phyloP scores from a whole-genome alignment of 148 eudicot species.

The Rhododendron vialii region DNA sequence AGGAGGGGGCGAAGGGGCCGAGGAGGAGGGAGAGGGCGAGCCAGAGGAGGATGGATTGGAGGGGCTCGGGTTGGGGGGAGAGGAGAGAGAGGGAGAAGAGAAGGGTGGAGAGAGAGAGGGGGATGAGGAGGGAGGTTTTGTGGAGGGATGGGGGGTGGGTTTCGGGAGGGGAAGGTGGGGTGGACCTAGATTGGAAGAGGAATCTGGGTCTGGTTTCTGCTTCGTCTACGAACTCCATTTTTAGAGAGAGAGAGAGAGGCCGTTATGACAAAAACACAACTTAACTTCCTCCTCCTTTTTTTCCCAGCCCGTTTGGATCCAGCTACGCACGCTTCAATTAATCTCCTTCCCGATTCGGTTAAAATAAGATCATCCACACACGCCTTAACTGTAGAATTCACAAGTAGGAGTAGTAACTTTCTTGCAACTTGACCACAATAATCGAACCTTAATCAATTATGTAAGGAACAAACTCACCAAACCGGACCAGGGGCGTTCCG shows the following conservation, averaged over 20 bases:
- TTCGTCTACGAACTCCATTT: constrained; percentile 90
- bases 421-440: too few relatives aligned
- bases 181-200: constrained; percentile 57
- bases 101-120: constrained; percentile 43
- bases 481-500: too few relatives aligned
- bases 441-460: too few relatives aligned
- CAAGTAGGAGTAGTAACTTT: too few relatives aligned
- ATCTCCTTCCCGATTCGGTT: too few relatives aligned
- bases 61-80: constrained; percentile 49
- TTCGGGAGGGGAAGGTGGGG: constrained; percentile 19
- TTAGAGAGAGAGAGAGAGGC: neutral
- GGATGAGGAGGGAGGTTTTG: constrained; percentile 43
- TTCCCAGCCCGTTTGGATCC: too few relatives aligned
- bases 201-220: constrained; percentile 60
- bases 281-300: too few relatives aligned
- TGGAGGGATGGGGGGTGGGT: constrained; percentile 19
- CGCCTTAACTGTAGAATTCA: too few relatives aligned
- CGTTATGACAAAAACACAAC: neutral
- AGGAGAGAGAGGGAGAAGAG: constrained; percentile 38
- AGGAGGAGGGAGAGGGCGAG: constrained; percentile 59
- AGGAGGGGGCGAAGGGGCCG: constrained; percentile 86
- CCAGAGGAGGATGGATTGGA: constrained; percentile 58
- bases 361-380: too few relatives aligned
- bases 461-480: too few relatives aligned
- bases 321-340: too few relatives aligned